Base-by-base conservation (phyloP, 495 filamentous ascomycete genomes). In the Parachaetomium inaequale region DNA sequence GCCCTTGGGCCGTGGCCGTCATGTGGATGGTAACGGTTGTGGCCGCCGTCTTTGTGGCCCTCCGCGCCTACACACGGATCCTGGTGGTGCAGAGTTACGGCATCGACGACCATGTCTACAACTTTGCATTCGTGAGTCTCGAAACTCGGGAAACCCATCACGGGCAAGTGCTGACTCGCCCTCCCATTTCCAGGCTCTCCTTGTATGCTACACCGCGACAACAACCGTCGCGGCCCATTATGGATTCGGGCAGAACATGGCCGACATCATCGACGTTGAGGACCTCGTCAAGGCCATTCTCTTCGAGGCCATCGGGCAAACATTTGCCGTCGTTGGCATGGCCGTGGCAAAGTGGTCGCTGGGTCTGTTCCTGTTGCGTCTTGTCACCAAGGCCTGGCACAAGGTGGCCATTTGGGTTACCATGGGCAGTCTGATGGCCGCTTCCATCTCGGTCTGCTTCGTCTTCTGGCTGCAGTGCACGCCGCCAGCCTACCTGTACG, bases 381-480 rank as follows among this genome's bases (percentile, higher is more conserved):
- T 47, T 7, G 45, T 47, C 21, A 47, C 21, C 8, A 23, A 47
- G 45, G 11, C 45, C 12, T 47, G 23, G 21, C 45, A 47, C 19
- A 25, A 47, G 11, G 6, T 47, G 2, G 23, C 23, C 23, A 47
- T 47, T 14, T 47, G 45, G 45, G 14, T 47, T 7, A 47, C 45
- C 21, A 47, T 47, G 45, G 45, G 3, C n/a, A 25, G 45, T 8
- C 23, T 47, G 23, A 47, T 47, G 45, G 45, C 45, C 3, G 45
- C 45, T 8, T 47, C 45, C 21, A 47, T 47, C 45, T 47, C 45
- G 45, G 21, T 26, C 21, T 47, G 45, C 45, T 47, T 47, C 45
- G 45, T 47, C 45, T 47, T 47, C 10, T 47, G 45, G 45, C 10
- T 47, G 23, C 45, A 47, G 23, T 47, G 45, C 45, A 47, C 45